A percentile compares a stretch with the other conserved stretches of the same genome.
Conservation (phyloP, 495 filamentous ascomycete genomes). For the Trichoderma parareesei region DNA sequence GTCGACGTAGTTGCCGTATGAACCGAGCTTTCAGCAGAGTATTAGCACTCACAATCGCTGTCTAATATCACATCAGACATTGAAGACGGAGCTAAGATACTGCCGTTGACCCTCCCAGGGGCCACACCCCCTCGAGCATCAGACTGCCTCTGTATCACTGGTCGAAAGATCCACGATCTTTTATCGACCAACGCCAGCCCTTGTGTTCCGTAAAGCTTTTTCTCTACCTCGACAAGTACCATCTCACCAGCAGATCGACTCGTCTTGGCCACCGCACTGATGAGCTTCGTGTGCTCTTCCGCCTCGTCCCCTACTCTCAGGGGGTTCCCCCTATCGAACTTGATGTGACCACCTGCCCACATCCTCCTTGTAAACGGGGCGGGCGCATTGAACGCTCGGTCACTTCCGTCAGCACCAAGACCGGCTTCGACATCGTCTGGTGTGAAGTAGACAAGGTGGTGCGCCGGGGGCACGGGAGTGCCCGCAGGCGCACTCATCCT, state of each 20-base stretch:
- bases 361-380: conserved; percentile 55
- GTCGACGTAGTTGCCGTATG: not conserved
- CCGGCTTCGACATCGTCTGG: conserved; percentile 41
- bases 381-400: conserved; percentile 49
- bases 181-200: conserved; percentile 47
- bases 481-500: conserved; percentile 22
- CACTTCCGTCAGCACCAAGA: conserved; percentile 53
- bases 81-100: conserved; percentile 12
- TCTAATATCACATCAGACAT: conserved; percentile 14
- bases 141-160: conserved; percentile 25
- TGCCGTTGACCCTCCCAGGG: conserved; percentile 8
- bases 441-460: conserved; percentile 56
- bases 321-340: conserved; percentile 26
- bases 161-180: conserved; percentile 55
- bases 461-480: conserved; percentile 46
- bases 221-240: conserved; percentile 59
- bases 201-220: conserved; percentile 43
- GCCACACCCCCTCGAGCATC: conserved; percentile 13
- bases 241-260: conserved; percentile 48
- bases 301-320: conserved; percentile 42
- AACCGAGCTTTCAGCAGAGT: not conserved
- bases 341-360: conserved; percentile 59
- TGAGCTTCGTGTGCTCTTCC: conserved; percentile 47
- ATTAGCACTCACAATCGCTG: not conserved
- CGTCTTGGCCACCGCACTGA: conserved; percentile 46